Evolutionary conservation across 2,329 filamentous ascomycete genomes (phyloP).

Genomic region (Orbilia ellipsospora): DNA sequence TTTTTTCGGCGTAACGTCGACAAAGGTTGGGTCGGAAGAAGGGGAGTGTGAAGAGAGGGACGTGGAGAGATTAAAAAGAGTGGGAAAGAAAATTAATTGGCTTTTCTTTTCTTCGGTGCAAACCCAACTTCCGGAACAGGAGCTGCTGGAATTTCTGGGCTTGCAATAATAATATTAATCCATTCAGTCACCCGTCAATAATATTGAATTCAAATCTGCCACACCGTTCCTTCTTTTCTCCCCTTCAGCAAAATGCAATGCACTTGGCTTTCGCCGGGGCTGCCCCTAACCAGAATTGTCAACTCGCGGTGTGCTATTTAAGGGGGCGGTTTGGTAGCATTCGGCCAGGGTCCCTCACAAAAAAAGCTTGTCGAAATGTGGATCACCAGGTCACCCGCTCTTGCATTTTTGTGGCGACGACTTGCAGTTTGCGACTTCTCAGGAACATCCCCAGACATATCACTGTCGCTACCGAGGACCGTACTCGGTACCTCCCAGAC

Average conservation of each 20-base stretch:
- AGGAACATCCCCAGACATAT: slow-evolving; percentile 8
- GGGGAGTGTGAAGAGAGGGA: slow-evolving; percentile 5
- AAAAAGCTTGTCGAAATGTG: slow-evolving; percentile 27
- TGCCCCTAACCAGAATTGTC: slow-evolving; percentile 15
- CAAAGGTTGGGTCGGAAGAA: background rate
- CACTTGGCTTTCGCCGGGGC: background rate
- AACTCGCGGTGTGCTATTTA: slow-evolving; percentile 35
- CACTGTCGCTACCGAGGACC: background rate
- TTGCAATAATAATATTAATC: no score
- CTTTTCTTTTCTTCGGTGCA: background rate
- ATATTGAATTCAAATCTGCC: slow-evolving; percentile 16
- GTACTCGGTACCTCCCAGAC: slow-evolving; percentile 14
- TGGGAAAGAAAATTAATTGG: slow-evolving; percentile 10
- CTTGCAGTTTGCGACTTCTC: no score
- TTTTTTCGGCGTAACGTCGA: slow-evolving; percentile 23
- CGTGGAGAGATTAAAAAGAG: slow-evolving; percentile 18
- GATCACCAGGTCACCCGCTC: slow-evolving; percentile 16
- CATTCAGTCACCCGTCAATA: slow-evolving; percentile 4
- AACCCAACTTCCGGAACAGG: slow-evolving; percentile 42
- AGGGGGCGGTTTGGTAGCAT: slow-evolving; percentile 31
- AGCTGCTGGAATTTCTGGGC: background rate
- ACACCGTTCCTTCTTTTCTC: slow-evolving; percentile 9
- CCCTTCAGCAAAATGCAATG: background rate
- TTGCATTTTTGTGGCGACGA: slow-evolving; percentile 17
- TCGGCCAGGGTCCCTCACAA: slow-evolving; percentile 12